These are phyloP conservation scores for Rhizophagus prolifer DNA, from an alignment of 192 early-diverging fungal genomes.

Conservation along the genomic window DNA sequence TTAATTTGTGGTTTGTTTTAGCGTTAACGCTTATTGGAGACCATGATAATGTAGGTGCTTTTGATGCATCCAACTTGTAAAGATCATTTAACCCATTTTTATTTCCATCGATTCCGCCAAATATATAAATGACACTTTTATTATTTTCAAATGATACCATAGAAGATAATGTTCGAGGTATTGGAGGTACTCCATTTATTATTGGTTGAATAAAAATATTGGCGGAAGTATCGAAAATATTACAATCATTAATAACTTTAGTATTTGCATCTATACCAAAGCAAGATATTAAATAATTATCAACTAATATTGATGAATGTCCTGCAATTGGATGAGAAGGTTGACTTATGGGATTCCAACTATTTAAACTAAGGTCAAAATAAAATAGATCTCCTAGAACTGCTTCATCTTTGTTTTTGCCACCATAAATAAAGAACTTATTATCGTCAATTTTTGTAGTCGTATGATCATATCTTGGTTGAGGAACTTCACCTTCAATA, in stretches of 20 bases:
- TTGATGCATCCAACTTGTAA: conserved; percentile 13
- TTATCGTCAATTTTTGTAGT: conserved; percentile 1
- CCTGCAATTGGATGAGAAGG: conserved; percentile 14
- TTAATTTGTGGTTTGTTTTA: conserved; percentile 2
- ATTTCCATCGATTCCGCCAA: conserved; percentile 22
- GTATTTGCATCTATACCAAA: neutral
- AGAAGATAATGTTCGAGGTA: conserved; percentile 11
- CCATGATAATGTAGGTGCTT: conserved; percentile 4
- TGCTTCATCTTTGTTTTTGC: neutral
- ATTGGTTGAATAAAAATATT: neutral
- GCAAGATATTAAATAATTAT: conserved; percentile 26
- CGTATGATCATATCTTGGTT: neutral
- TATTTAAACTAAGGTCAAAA: neutral
- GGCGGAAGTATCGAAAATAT: conserved; percentile 13
- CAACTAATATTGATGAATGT: conserved; percentile 10
- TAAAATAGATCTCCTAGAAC: conserved; percentile 4
- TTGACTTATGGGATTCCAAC: neutral
- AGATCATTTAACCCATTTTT: conserved; percentile 4
- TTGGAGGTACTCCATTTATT: neutral
- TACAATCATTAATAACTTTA: conserved; percentile 12
- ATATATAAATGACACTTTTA: conserved; percentile 7
- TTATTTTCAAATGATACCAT: neutral
- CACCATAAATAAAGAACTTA: conserved; percentile 12
- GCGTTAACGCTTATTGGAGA: neutral
- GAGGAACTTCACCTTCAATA: neutral